Base-by-base conservation (phyloP, 1,139 yeast species). In the Trichomonascaceae sp. region DNA sequence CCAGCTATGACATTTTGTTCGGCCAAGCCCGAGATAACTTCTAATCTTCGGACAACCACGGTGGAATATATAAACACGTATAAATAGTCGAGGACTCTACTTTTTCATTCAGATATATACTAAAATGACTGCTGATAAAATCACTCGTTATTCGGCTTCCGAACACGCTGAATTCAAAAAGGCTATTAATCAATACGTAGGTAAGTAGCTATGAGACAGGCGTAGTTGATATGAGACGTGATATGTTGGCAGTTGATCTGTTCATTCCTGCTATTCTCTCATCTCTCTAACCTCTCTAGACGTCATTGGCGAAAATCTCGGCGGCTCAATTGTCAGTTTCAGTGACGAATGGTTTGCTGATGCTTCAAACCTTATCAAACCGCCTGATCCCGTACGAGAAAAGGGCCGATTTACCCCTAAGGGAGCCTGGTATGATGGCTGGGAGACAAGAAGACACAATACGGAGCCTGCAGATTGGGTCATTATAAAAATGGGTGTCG, bases 401-500 rank as follows among this genome's bases (percentile, higher is more conserved):
- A 85, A 87, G 20, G 84, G 90, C 18, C 76, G 79, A 63, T 91
- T 88, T 71, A 82, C 86, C 3, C 85, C 81, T 60, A 81, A 91
- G 3, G 98, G 98, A 53, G 96, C 96, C 5, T 90, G 97, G 96
- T 91, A 87, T 67, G 98, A 91, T 63, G 98, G 98, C 15, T 91
- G 98, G 98, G 98, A 91, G 71, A 90, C 98, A 20, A 79, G 97
- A 69, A 80, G 98, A 71, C 98, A 91, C 75, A 91, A 91, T 70
- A 72, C 81, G 1, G 85, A 77, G 57, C 89, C 83, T 55, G 87
- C 88, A 45, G 98, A 91, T 66, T 90, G 91, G 87, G 96, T 87
- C 30, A 75, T 87, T 44, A 74, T 91, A 70, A 79, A 82, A 68
- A 76, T 88, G 66, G 98, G 98, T 12, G 97, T 91, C 15, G 76